A percentile compares a stretch with the other conserved stretches of the same genome.
phyloP scores from a whole-genome alignment of 2,329 filamentous ascomycete genomes.

The Nectriaceae sp. region DNA sequence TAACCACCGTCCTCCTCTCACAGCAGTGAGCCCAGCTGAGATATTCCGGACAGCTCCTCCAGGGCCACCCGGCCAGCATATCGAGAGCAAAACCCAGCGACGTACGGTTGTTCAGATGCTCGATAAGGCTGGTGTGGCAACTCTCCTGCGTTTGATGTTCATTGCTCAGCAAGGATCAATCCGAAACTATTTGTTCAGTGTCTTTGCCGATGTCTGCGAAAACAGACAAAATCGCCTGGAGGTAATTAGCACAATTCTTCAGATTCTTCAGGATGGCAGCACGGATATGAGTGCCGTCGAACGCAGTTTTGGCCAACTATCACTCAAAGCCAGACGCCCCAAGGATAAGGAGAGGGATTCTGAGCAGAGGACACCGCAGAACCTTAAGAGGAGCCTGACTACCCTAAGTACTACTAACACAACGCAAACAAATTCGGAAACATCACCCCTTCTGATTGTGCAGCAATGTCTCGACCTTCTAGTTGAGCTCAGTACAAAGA shows the following conservation, averaged over 20 bases:
- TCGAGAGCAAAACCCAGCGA: slow-evolving; percentile 67
- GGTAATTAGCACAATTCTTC: slow-evolving; percentile 87
- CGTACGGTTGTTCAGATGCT: slow-evolving; percentile 93
- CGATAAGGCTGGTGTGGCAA: slow-evolving; percentile 92
- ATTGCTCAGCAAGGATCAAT: slow-evolving; percentile 89
- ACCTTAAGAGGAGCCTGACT: slow-evolving; percentile 73
- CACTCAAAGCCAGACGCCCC: slow-evolving; percentile 83
- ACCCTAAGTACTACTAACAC: slow-evolving; percentile 49
- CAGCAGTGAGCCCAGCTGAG: slow-evolving; percentile 33
- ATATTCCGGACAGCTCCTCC: slow-evolving; percentile 19
- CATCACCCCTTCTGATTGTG: slow-evolving; percentile 91
- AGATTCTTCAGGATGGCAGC: slow-evolving; percentile 94
- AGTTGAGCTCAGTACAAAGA: slow-evolving; percentile 80
- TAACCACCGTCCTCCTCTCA: slow-evolving; percentile 31
- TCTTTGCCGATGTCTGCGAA: slow-evolving; percentile 89
- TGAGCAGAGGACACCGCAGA: slow-evolving; percentile 75
- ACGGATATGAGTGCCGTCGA: slow-evolving; percentile 92
- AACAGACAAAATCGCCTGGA: slow-evolving; percentile 96
- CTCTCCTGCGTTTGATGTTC: slow-evolving; percentile 97
- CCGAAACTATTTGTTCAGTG: slow-evolving; percentile 78
- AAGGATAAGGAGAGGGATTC: slow-evolving; percentile 62
- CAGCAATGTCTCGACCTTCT: slow-evolving; percentile 91
- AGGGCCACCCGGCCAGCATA: slow-evolving; percentile 40
- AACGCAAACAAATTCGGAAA: slow-evolving; percentile 71
- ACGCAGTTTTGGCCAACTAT: slow-evolving; percentile 91